Base-by-base conservation (phyloP, 2,329 filamentous ascomycete species). In the Fusarium sp. region DNA sequence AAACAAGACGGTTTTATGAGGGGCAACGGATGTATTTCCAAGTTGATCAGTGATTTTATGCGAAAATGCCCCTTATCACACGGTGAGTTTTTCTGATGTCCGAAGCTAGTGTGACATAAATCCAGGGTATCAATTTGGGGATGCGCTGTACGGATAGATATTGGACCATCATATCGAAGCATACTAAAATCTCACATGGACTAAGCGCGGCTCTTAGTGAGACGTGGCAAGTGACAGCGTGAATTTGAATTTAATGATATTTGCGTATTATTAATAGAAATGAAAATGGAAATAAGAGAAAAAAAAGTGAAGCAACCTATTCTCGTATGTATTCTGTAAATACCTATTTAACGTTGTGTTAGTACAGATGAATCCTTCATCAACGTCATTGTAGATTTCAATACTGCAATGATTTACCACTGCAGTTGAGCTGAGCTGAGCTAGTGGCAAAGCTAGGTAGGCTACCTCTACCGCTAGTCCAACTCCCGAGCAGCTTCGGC, bases 121-220 rank as follows among this genome's bases (percentile, higher is more conserved):
- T 40, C 5, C 14, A 40, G 28, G 40, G 60, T 31, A 58, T 40
- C 51, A 58, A 42, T 59, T 44, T 52, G 60, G 60, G 44, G 42
- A 49, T 62, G 24, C 43, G 15, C 19, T 58, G 34, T 19, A 36
- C 19, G 19, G 19, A 19, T 19, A 19, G 19, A 19, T 19, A 19
- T 19, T 19, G 19, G 19, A 19, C 15, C 7, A 31, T 45, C 11
- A 39, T 28, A 31, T 53, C 17, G 24, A 39, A 31, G 49, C 26
- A 60, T 46, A 38, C 62, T 65, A 65, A 65, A 65, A 65, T 65
- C 62, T 65, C 36, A 65, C 62, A 36, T 31, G 13, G 59, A 42
- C 24, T 44, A 65, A 21, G 24, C 34, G 36, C 42, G 34, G 8
- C 19, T 38, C 19, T 65, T 65, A 47, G 39, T 51, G 40, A 64